Conservation (phyloP, 257 asterid species). For the Solanum virginianum region DNA sequence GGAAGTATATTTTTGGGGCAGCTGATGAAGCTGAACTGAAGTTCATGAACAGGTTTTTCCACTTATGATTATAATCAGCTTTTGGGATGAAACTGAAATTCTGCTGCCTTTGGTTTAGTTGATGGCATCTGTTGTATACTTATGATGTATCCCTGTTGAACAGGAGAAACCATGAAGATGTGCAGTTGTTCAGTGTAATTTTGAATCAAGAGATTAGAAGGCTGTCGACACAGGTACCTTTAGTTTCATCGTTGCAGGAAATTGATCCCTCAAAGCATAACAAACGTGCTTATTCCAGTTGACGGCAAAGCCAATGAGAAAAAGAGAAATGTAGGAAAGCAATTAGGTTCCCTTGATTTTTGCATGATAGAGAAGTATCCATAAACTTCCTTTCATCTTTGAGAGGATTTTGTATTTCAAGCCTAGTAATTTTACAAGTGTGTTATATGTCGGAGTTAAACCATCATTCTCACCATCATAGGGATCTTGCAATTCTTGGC, state of each 20-base stretch:
- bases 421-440: not conserved
- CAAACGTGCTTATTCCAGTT: not conserved
- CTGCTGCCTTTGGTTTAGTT: not conserved
- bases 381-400: not conserved
- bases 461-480: not conserved
- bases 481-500: conserved; percentile 17
- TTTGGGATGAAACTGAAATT: not conserved
- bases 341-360: not conserved
- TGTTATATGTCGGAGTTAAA: not conserved
- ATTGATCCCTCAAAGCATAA: not conserved
- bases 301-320: not conserved
- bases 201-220: conserved; percentile 88
- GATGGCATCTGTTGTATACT: not conserved
- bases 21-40: conserved; percentile 97
- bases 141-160: not conserved
- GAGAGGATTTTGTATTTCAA: not conserved
- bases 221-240: conserved; percentile 75
- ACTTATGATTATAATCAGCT: not conserved
- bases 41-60: conserved; percentile 70
- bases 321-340: not conserved
- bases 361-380: not conserved
- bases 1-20: conserved; percentile 89
- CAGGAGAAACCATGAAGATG: conserved; percentile 85
- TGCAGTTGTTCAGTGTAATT: conserved; percentile 54
- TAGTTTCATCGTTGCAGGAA: not conserved